These are phyloP conservation scores for Termitomyces sp. DNA, from an alignment of 768 basidiomycete species.

Conservation along the genomic window DNA sequence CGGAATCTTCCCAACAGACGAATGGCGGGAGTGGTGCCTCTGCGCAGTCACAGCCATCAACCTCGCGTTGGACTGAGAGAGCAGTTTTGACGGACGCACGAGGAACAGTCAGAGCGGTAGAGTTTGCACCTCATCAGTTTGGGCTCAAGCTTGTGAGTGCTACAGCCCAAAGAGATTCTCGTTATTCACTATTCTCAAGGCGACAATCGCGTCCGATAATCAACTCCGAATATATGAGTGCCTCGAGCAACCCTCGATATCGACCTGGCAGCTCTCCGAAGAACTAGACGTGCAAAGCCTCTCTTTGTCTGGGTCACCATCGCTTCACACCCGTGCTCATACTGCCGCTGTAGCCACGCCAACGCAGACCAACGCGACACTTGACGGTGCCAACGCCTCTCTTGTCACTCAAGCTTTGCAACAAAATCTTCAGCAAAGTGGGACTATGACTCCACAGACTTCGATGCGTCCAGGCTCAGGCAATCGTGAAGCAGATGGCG, in stretches of 20 bases:
- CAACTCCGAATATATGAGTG: constrained; percentile 89
- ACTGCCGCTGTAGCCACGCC: constrained; percentile 69
- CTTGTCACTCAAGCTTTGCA: constrained; percentile 66
- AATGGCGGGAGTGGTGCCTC: constrained; percentile 25
- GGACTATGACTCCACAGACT: constrained; percentile 13
- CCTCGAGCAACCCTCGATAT: constrained; percentile 69
- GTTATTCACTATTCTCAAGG: constrained; percentile 45
- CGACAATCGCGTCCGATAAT: constrained; percentile 86
- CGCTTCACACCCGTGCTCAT: constrained; percentile 43
- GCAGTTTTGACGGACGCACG: constrained; percentile 79
- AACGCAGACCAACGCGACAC: constrained; percentile 57
- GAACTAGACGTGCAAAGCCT: constrained; percentile 73
- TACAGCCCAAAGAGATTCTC: background rate
- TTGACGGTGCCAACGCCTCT: constrained; percentile 57
- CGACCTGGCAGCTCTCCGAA: constrained; percentile 74
- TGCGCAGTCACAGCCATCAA: constrained; percentile 21
- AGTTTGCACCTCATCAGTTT: constrained; percentile 85
- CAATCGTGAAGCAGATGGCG: constrained; percentile 83
- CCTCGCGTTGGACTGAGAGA: constrained; percentile 69
- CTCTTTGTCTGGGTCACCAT: constrained; percentile 41
- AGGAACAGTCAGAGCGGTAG: constrained; percentile 81
- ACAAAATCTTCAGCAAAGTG: constrained; percentile 41
- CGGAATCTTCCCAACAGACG: constrained; percentile 27
- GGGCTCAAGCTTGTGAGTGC: constrained; percentile 82
- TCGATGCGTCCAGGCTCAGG: constrained; percentile 38